A percentile compares a stretch with the other conserved stretches of the same genome.
phyloP scores from a whole-genome alignment of 352 stramenopile species.

The Phytophthora meadii region DNA sequence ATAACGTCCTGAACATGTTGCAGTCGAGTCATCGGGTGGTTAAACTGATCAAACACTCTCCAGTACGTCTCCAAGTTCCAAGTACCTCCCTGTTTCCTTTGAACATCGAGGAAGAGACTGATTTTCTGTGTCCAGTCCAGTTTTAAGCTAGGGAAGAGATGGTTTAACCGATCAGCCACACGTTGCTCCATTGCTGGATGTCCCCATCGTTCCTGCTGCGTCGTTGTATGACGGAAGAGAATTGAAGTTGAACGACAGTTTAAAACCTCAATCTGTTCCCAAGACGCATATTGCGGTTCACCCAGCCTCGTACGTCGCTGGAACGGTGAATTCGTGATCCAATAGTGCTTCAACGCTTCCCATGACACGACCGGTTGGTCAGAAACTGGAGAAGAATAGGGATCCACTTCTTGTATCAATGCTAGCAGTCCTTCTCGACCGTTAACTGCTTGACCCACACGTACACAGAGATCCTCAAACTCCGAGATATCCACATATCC shows the following conservation, averaged over 20 bases:
- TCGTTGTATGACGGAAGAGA: conserved; percentile 45
- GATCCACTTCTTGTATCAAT: conserved; percentile 58
- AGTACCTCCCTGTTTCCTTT: conserved; percentile 29
- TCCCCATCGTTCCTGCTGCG: conserved; percentile 55
- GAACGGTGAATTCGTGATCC: conserved; percentile 56
- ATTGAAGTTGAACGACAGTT: conserved; percentile 25
- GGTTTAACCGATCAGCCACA: conserved; percentile 45
- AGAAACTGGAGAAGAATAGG: conserved; percentile 24
- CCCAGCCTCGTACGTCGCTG: conserved; percentile 50
- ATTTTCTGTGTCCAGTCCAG: conserved; percentile 61
- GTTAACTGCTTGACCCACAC: conserved; percentile 47
- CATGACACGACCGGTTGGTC: conserved; percentile 46
- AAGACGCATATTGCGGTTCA: conserved; percentile 31
- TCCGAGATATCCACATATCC: conserved; percentile 54
- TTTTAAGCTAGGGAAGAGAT: conserved; percentile 64
- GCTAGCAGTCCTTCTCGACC: conserved; percentile 28
- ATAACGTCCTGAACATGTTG: conserved; percentile 43
- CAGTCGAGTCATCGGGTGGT: conserved; percentile 40
- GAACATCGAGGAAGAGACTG: conserved; percentile 58
- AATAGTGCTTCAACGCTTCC: conserved; percentile 61
- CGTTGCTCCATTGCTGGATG: conserved; percentile 58
- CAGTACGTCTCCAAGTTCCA: conserved; percentile 38
- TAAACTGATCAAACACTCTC: conserved; percentile 41
- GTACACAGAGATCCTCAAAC: conserved; percentile 71
- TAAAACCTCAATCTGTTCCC: conserved; percentile 56